phyloP scores from a whole-genome alignment of 768 basidiomycete genomes.

The Postia placenta region DNA sequence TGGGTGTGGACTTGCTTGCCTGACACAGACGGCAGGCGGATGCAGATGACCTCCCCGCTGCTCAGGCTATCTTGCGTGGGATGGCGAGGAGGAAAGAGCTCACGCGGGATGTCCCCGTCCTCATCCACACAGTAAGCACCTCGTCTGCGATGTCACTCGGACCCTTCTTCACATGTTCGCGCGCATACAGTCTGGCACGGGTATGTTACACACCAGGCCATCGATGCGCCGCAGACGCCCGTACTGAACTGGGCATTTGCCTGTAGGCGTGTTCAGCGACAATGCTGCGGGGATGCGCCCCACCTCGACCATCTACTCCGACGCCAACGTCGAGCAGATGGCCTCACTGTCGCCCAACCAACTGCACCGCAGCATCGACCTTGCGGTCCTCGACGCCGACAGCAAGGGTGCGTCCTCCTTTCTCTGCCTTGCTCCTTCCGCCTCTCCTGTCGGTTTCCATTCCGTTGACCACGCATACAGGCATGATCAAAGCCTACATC shows the following conservation, averaged over 20 bases:
- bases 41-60: slow-evolving; percentile 39
- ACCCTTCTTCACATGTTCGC: not conserved
- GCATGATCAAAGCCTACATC: slow-evolving; percentile 45
- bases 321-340: slow-evolving; percentile 40
- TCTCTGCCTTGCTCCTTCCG: no score
- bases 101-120: slow-evolving; percentile 27
- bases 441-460: slow-evolving; percentile 28
- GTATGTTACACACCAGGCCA: not conserved
- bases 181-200: slow-evolving; percentile 7
- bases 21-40: slow-evolving; percentile 28
- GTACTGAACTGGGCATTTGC: not conserved
- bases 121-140: slow-evolving; percentile 44
- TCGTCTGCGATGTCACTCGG: not conserved
- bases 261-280: slow-evolving; percentile 37
- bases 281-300: slow-evolving; percentile 35
- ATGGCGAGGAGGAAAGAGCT: slow-evolving; percentile 37
- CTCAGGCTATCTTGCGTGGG: slow-evolving; percentile 44
- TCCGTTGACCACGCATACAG: slow-evolving; percentile 32
- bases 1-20: not conserved
- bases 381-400: slow-evolving; percentile 40
- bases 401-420: slow-evolving; percentile 30
- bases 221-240: no score
- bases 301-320: slow-evolving; percentile 38
- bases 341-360: slow-evolving; percentile 38
- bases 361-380: slow-evolving; percentile 45